Evolutionary conservation across 345 rosid genomes (phyloP).

Genomic region (Excoecaria agallocha): DNA sequence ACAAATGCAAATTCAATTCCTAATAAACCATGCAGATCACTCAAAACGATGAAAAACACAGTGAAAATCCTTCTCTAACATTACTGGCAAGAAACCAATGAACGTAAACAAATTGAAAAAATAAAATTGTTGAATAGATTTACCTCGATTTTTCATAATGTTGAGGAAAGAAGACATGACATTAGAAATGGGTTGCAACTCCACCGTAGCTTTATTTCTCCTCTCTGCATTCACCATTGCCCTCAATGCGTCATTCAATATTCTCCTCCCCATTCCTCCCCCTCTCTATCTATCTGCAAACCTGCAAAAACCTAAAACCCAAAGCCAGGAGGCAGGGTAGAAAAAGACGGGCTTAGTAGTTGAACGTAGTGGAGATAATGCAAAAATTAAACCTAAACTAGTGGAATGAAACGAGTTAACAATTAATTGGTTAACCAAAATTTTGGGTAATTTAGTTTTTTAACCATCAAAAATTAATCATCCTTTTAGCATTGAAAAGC

Average conservation of each 20-base stretch:
- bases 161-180: slow-evolving; percentile 83
- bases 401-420: no score
- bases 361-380: no score
- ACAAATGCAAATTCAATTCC: no score
- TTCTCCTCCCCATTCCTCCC: slow-evolving; percentile 78
- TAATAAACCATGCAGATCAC: no score
- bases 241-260: slow-evolving; percentile 82
- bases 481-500: no score
- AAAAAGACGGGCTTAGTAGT: no score
- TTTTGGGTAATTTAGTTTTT: no score
- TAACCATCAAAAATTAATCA: no score
- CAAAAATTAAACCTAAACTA: no score
- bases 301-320: background rate
- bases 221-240: slow-evolving; percentile 84
- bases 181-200: slow-evolving; percentile 73
- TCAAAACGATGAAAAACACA: background rate
- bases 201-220: slow-evolving; percentile 73
- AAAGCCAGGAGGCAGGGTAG: no score
- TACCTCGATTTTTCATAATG: slow-evolving; percentile 85
- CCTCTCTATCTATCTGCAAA: background rate
- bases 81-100: background rate
- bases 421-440: no score
- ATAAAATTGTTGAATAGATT: background rate
- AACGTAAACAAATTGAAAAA: background rate
- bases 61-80: background rate